Evolutionary conservation across 2,329 filamentous ascomycete genomes (phyloP).

Genomic region (Zymoseptoria tritici): DNA sequence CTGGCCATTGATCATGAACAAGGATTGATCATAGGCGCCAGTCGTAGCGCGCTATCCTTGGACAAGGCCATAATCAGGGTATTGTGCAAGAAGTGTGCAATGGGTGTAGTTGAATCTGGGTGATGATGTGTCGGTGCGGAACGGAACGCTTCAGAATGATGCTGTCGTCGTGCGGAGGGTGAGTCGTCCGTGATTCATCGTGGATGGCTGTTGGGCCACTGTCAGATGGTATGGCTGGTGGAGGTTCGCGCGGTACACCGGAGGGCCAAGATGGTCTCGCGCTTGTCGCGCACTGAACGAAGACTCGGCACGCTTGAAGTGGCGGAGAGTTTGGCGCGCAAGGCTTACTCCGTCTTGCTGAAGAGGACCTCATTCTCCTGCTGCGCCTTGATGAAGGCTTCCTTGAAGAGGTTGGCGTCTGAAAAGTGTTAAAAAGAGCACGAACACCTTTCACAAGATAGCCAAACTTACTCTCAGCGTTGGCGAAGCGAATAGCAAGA

Average conservation of each 20-base stretch:
- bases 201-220: background rate
- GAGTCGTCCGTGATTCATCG: conserved; percentile 3
- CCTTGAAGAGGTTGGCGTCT: conserved; percentile 98
- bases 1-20: conserved; percentile 6
- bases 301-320: conserved; percentile 2
- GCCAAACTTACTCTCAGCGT: conserved; percentile 75
- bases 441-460: background rate
- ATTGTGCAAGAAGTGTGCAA: conserved; percentile 10
- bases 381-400: conserved; percentile 93
- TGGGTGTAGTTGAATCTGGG: conserved; percentile 6
- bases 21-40: conserved; percentile 1
- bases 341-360: conserved; percentile 30
- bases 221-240: background rate
- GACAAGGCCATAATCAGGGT: conserved; percentile 14
- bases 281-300: background rate
- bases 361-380: conserved; percentile 91
- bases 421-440: conserved; percentile 11
- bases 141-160: conserved; percentile 24
- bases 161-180: conserved; percentile 10
- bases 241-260: background rate
- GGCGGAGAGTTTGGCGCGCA: conserved; percentile 2
- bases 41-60: conserved; percentile 9
- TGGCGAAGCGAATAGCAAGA: conserved; percentile 93
- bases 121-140: conserved; percentile 10
- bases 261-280: background rate